Conservation (phyloP, 2,329 filamentous ascomycete genomes). For the Sporothrix globosa region DNA sequence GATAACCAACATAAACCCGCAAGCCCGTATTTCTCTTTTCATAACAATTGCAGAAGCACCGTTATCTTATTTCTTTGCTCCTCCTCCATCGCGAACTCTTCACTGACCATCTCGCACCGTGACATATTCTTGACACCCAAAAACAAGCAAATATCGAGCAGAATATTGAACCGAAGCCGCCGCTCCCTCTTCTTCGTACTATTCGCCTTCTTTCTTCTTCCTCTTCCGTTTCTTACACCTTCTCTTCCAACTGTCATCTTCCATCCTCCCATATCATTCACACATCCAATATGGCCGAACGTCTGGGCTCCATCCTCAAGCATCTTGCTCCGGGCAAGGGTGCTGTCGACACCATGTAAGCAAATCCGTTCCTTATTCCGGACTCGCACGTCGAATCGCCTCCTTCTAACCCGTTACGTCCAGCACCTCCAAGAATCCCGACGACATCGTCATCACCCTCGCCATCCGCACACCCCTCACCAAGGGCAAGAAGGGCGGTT, state of each 20-base stretch:
- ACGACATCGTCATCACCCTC: slow-evolving; percentile 95
- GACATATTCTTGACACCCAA: background rate
- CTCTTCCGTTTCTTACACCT: no score
- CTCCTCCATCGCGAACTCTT: background rate
- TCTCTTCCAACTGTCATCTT: background rate
- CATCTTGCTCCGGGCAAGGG: slow-evolving; percentile 74
- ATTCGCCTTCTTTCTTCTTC: background rate
- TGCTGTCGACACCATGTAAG: slow-evolving; percentile 74
- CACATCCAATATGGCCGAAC: slow-evolving; percentile 61
- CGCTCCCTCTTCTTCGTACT: background rate
- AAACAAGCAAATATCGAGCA: slow-evolving; percentile 5
- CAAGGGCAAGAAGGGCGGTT: slow-evolving; percentile 87
- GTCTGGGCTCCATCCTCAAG: slow-evolving; percentile 83
- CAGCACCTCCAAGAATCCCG: slow-evolving; percentile 88
- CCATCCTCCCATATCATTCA: background rate
- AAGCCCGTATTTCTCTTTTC: background rate
- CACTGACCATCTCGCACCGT: background rate
- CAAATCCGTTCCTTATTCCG: slow-evolving; percentile 28
- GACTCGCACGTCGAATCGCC: background rate
- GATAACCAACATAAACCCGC: background rate
- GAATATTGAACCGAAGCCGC: slow-evolving; percentile 17
- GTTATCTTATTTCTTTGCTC: background rate
- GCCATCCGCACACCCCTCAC: slow-evolving; percentile 85
- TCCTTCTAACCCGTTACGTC: slow-evolving; percentile 34
- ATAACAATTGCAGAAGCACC: background rate